These are phyloP conservation scores for Globisporangium cylindrosporum DNA, from an alignment of 352 stramenopile genomes.

Conservation along the genomic window DNA sequence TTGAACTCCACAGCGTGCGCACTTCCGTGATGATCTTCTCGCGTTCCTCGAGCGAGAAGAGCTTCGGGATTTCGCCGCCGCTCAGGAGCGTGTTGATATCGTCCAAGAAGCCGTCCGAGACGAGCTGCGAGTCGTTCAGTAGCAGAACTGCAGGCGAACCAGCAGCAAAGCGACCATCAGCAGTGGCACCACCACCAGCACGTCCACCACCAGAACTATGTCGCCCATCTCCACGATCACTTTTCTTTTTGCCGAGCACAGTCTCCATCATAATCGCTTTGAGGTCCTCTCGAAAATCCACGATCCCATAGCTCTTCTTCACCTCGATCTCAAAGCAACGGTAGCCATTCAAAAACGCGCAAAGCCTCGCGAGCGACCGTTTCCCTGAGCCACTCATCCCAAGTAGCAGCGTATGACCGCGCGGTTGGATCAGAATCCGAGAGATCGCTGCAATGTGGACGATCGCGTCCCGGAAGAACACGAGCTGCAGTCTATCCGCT, in stretches of 20 bases:
- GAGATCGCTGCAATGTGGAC: constrained; percentile 83
- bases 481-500: constrained; percentile 38
- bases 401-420: constrained; percentile 85
- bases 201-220: background rate
- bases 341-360: constrained; percentile 73
- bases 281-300: constrained; percentile 87
- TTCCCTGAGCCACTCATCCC: constrained; percentile 87
- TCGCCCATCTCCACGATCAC: background rate
- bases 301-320: constrained; percentile 79
- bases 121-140: constrained; percentile 82
- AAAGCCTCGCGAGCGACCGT: constrained; percentile 74
- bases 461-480: constrained; percentile 86
- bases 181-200: background rate
- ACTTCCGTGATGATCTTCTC: constrained; percentile 77
- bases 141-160: constrained; percentile 60
- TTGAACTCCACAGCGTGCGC: constrained; percentile 27
- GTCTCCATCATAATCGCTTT: constrained; percentile 59
- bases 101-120: constrained; percentile 82
- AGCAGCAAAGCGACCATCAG: background rate
- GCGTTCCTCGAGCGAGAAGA: constrained; percentile 84
- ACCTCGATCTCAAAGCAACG: constrained; percentile 81
- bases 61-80: constrained; percentile 80
- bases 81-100: constrained; percentile 90
- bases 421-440: constrained; percentile 78
- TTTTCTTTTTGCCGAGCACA: constrained; percentile 35